These are phyloP conservation scores for Geotrichum europaeum DNA, from an alignment of 1,139 yeast genomes.

Conservation along the genomic window DNA sequence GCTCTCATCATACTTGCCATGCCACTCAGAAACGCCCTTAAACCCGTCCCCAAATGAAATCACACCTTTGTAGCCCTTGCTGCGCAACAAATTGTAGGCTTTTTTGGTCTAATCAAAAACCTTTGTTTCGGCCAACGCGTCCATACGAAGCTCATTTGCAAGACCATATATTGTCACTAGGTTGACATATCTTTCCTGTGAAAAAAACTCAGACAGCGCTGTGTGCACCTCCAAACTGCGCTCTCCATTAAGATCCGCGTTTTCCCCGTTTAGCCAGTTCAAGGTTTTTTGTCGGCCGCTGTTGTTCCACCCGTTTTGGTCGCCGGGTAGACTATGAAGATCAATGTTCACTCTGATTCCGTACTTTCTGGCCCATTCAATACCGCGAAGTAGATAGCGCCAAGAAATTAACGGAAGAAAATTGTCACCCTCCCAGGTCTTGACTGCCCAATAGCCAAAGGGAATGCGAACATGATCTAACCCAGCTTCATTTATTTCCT, in stretches of 20 bases:
- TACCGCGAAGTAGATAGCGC: constrained; percentile 63
- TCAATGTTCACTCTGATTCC: constrained; percentile 82
- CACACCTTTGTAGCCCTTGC: constrained; percentile 26
- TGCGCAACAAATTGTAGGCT: constrained; percentile 32
- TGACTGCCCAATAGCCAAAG: constrained; percentile 94
- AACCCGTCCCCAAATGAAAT: constrained; percentile 37
- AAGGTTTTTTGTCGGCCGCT: constrained; percentile 73
- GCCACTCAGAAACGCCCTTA: constrained; percentile 31
- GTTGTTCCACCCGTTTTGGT: constrained; percentile 95
- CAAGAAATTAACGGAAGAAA: constrained; percentile 77
- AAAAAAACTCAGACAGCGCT: constrained; percentile 60
- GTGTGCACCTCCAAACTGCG: constrained; percentile 54
- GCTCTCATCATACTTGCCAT: constrained; percentile 27
- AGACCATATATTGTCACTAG: constrained; percentile 79
- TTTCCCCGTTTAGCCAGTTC: constrained; percentile 46
- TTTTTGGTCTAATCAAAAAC: constrained; percentile 33
- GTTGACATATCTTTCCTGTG: constrained; percentile 54
- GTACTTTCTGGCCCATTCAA: constrained; percentile 63
- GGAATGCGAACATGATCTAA: constrained; percentile 86
- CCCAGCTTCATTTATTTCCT: constrained; percentile 54
- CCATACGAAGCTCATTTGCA: constrained; percentile 83
- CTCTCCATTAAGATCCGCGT: constrained; percentile 47
- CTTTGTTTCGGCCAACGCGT: constrained; percentile 33
- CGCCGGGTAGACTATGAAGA: constrained; percentile 92
- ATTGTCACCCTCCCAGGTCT: constrained; percentile 60